These are phyloP conservation scores for Fusarium domesticum DNA, from an alignment of 2,329 filamentous ascomycete genomes.

Conservation along the genomic window DNA sequence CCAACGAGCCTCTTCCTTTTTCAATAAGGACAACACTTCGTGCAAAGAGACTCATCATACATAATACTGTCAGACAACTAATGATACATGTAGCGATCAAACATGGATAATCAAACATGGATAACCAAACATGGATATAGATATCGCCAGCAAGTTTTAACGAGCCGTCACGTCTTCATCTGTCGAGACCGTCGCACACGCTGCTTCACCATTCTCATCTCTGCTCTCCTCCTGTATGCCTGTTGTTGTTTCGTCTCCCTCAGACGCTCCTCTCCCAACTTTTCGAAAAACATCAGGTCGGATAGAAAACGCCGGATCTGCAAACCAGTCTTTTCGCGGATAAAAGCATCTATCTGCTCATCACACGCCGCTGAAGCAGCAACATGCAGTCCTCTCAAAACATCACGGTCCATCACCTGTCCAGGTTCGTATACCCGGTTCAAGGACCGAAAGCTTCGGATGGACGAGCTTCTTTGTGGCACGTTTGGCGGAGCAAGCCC, in stretches of 20 bases:
- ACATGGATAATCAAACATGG: too few species aligned
- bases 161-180: slow-evolving; percentile 2
- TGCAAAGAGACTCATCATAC: neutral
- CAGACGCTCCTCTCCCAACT: slow-evolving; percentile 35
- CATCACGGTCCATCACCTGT: slow-evolving; percentile 47
- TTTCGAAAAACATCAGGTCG: slow-evolving; percentile 51
- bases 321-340: slow-evolving; percentile 50
- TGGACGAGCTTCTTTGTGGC: slow-evolving; percentile 37
- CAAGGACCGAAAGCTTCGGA: slow-evolving; percentile 23
- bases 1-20: too few species aligned
- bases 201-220: slow-evolving; percentile 37
- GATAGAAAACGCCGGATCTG: slow-evolving; percentile 54
- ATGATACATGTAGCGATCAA: slow-evolving; percentile 5
- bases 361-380: slow-evolving; percentile 56
- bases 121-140: too few species aligned
- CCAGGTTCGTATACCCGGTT: slow-evolving; percentile 35
- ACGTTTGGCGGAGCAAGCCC: slow-evolving; percentile 34
- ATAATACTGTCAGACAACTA: neutral
- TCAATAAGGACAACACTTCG: too few species aligned
- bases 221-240: slow-evolving; percentile 29
- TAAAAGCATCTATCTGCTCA: slow-evolving; percentile 50
- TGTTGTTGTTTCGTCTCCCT: slow-evolving; percentile 26
- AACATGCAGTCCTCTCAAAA: slow-evolving; percentile 54
- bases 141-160: slow-evolving; percentile 3
- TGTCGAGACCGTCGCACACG: slow-evolving; percentile 36